These are phyloP conservation scores for Fusarium burgessii DNA, from an alignment of 2,329 filamentous ascomycete species.

Conservation along the genomic window DNA sequence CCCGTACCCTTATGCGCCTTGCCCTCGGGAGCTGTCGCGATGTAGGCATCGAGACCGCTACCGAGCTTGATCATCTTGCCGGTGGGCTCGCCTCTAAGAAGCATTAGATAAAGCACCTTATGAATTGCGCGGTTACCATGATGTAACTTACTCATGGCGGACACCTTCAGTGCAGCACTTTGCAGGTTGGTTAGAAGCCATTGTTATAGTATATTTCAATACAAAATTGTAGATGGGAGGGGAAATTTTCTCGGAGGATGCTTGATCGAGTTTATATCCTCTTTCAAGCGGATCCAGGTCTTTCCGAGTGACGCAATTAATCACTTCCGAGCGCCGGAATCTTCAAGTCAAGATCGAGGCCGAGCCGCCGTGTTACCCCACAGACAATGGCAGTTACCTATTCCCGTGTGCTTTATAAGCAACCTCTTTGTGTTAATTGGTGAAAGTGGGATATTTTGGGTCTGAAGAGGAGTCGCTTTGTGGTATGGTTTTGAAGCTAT, in stretches of 20 bases:
- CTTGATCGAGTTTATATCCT: slow-evolving; percentile 27
- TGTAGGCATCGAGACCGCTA: slow-evolving; percentile 62
- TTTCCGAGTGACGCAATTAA: slow-evolving; percentile 40
- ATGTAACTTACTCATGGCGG: slow-evolving; percentile 63
- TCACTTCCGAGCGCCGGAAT: neutral
- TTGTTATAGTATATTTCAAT: slow-evolving; percentile 43
- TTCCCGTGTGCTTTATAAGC: slow-evolving; percentile 25
- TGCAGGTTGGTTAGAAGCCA: slow-evolving; percentile 66
- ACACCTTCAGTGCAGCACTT: slow-evolving; percentile 65
- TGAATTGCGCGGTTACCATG: neutral
- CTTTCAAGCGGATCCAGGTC: slow-evolving; percentile 11
- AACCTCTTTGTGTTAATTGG: slow-evolving; percentile 12
- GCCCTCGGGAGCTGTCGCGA: slow-evolving; percentile 58
- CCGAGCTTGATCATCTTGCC: slow-evolving; percentile 61
- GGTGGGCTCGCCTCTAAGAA: slow-evolving; percentile 59
- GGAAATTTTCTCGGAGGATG: neutral
- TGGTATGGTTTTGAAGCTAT: neutral
- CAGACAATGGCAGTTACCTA: neutral
- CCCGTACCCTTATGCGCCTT: slow-evolving; percentile 46
- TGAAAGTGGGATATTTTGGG: neutral
- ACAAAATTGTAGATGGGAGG: neutral
- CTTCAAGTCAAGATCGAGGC: slow-evolving; percentile 10
- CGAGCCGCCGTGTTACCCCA: slow-evolving; percentile 25
- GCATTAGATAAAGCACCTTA: neutral
- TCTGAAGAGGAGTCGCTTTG: neutral